phyloP scores from a whole-genome alignment of 1,139 yeast genomes.

The Debaryomyces singareniensis region DNA sequence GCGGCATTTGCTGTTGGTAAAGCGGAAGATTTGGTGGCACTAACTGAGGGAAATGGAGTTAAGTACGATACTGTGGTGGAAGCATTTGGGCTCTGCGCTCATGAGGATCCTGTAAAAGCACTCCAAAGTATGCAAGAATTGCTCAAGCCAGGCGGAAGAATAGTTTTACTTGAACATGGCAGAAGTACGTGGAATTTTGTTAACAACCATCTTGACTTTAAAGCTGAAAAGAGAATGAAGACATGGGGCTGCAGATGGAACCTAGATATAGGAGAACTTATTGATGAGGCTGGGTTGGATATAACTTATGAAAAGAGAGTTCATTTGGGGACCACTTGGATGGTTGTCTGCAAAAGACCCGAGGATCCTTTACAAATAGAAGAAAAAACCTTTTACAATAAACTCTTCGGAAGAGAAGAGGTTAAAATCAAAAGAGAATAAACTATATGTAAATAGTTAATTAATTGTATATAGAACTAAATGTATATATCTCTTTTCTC shows the following conservation, averaged over 20 bases:
- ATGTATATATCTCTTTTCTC: constrained; percentile 10
- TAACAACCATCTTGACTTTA: constrained; percentile 73
- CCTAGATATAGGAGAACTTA: constrained; percentile 79
- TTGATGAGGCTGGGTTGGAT: constrained; percentile 79
- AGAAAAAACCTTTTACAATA: constrained; percentile 39
- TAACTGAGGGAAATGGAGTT: constrained; percentile 41
- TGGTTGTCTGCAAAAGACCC: constrained; percentile 66
- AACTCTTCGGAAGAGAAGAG: constrained; percentile 35
- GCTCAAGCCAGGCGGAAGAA: constrained; percentile 86
- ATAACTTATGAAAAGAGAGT: constrained; percentile 72
- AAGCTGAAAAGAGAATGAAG: constrained; percentile 77
- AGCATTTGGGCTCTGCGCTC: constrained; percentile 93
- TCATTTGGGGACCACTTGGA: constrained; percentile 94
- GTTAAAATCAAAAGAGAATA: constrained; percentile 19
- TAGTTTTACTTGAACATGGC: constrained; percentile 87
- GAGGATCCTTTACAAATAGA: constrained; percentile 48
- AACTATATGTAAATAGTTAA: constrained; percentile 1
- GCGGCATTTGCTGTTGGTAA: constrained; percentile 90
- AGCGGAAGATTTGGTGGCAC: constrained; percentile 71
- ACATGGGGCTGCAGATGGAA: constrained; percentile 99
- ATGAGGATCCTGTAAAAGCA: constrained; percentile 84
- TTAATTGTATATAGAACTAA: constrained; percentile 9
- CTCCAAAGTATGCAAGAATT: constrained; percentile 65
- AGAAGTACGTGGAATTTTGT: constrained; percentile 74
- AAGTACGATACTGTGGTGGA: constrained; percentile 89